Evolutionary conservation across 495 filamentous ascomycete genomes (phyloP), one percentile per base, ranked within the genome.

Genomic region (Hyaloscypha variabilis): DNA sequence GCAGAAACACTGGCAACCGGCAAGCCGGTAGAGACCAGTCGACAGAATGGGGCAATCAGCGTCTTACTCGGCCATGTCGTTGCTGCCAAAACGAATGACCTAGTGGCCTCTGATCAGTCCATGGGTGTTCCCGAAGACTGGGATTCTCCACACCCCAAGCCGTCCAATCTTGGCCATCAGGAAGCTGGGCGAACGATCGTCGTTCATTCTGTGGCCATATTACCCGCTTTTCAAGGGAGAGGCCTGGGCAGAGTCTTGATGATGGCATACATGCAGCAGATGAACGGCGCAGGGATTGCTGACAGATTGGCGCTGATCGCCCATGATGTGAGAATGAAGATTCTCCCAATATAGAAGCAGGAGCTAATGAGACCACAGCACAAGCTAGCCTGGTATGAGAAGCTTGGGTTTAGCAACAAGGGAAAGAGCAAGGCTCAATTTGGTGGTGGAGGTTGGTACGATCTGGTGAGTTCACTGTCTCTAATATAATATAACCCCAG

Each of bases 1-100:
- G 79, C 75, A 52, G 81, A 71, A 69, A 90, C 81, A 64, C 77
- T 82, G 19, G 67, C 71, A 54, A 73, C 62, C 70, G 86, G 72
- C 65, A 73, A 73, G 25, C 72, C 73, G 8, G 82, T 85, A 5
- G 81, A 83, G 69, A 83, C 80, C 2, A 71, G 77, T 58, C 79
- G 82, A 29, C 54, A 69, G 30, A 68, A 83, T 58, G 78, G 79
- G 24, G 81, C 81, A 46, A 83, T 84, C 61, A 81, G 79, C 60
- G 80, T 90, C 25, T 82, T 98, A n/a, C 79, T 97, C 31, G 94
- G 87, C 58, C 92, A 97, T 76, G 82, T 94, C 69, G 81, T 97
- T 62, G 85, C 91, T 21, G 93, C 93, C 23, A 88, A 88, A 67
- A 88, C 85, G 14, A 76, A 78, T 53, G 78, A 81, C 59, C 72